phyloP scores from a whole-genome alignment of 2,329 filamentous ascomycete species.

The Trichoderma arundinaceum region DNA sequence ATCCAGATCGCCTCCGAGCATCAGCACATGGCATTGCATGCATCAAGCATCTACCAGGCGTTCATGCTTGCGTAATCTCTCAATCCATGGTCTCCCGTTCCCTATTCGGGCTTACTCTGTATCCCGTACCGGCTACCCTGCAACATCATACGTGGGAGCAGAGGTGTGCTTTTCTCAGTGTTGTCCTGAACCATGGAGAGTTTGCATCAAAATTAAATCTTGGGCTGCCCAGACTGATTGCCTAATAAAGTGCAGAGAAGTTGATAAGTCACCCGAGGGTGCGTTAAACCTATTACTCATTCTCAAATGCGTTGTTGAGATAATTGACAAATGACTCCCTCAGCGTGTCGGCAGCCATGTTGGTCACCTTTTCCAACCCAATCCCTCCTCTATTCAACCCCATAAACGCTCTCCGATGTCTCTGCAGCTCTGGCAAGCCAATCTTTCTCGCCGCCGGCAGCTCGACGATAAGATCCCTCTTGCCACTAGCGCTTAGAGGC shows the following conservation, averaged over 20 bases:
- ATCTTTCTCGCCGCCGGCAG: conserved; percentile 67
- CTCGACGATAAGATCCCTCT: conserved; percentile 63
- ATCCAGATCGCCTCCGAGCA: neutral
- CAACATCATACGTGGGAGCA: neutral
- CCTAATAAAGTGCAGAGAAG: neutral
- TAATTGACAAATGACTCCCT: conserved; percentile 69
- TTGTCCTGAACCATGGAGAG: too few relatives aligned
- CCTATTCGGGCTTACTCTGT: neutral
- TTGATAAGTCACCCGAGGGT: neutral
- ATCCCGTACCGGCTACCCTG: conserved; percentile 5
- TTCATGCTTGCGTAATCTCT: neutral
- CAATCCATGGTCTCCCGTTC: neutral
- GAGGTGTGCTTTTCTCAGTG: too few relatives aligned
- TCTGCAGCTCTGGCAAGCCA: conserved; percentile 76
- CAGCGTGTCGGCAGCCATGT: conserved; percentile 60
- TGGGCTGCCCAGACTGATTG: too few relatives aligned
- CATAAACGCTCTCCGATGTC: conserved; percentile 78
- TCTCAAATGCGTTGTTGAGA: conserved; percentile 68
- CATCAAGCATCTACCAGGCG: neutral
- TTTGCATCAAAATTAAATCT: too few relatives aligned
- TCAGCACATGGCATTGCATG: neutral
- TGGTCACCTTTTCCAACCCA: conserved; percentile 60
- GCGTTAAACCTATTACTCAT: conserved; percentile 33
- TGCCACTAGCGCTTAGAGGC: conserved; percentile 43
- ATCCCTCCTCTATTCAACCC: conserved; percentile 74